Evolutionary conservation across 768 basidiomycete genomes (phyloP).

Genomic region (Amanita brunnescens): DNA sequence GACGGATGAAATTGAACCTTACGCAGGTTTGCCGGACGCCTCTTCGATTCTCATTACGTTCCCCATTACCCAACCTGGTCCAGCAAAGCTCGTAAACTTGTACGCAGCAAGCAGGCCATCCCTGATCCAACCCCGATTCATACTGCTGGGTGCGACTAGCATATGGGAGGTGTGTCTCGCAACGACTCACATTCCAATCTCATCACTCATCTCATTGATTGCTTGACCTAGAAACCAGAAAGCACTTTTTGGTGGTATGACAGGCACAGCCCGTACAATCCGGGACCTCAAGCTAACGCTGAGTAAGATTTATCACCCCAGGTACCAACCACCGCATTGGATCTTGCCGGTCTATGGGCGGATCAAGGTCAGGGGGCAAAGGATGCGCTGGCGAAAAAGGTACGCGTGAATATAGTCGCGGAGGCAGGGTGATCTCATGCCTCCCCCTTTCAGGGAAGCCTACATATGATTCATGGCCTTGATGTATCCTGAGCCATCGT

Average conservation of each 20-base stretch:
- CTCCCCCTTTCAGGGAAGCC: conserved; percentile 31
- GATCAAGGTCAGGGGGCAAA: conserved; percentile 40
- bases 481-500: conserved; percentile 54
- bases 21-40: conserved; percentile 42
- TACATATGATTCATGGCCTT: conserved; percentile 54
- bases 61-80: conserved; percentile 37
- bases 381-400: conserved; percentile 42
- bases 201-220: conserved; percentile 7
- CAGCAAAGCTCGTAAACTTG: conserved; percentile 34
- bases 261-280: background rate
- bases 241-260: background rate
- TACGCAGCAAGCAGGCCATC: conserved; percentile 30
- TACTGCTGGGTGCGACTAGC: conserved; percentile 53
- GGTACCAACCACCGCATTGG: conserved; percentile 43
- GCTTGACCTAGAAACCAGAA: background rate
- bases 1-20: conserved; percentile 34
- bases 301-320: conserved; percentile 34
- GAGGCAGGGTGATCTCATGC: background rate
- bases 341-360: conserved; percentile 51
- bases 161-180: conserved; percentile 52
- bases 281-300: conserved; percentile 36
- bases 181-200: conserved; percentile 36
- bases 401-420: conserved; percentile 12
- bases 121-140: conserved; percentile 27
- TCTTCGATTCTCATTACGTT: conserved; percentile 49